A percentile compares a stretch with the other conserved stretches of the same genome.
phyloP scores from a whole-genome alignment of 495 filamentous ascomycete species.

The Xanthoparmelia taractica region DNA sequence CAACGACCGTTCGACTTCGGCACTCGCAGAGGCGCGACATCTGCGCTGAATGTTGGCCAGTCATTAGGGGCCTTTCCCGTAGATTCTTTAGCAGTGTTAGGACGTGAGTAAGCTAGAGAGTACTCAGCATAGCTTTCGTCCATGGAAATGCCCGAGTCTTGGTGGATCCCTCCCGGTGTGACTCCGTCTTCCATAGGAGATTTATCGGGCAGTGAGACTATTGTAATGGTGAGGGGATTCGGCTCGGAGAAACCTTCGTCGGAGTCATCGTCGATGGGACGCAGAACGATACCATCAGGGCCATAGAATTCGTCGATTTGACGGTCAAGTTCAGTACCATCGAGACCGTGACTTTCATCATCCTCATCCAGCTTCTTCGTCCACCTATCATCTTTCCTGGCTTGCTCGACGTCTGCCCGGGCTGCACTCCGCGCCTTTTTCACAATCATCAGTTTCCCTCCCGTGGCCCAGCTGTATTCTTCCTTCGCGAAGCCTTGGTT shows the following conservation, averaged over 20 bases:
- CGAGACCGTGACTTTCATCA: not conserved
- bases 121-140: not conserved
- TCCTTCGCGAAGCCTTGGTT: not conserved
- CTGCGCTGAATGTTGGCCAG: not conserved
- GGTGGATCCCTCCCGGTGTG: not conserved
- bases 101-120: not conserved
- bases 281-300: not conserved
- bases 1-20: not conserved
- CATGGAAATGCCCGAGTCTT: constrained; percentile 6
- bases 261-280: not conserved
- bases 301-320: constrained; percentile 4
- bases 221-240: not conserved
- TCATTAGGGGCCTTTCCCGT: not conserved
- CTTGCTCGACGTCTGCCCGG: not conserved
- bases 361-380: not conserved
- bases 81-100: not conserved
- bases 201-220: not conserved
- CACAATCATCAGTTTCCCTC: not conserved
- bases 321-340: not conserved
- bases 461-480: not conserved
- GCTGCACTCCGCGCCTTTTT: not conserved
- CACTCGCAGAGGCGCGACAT: not conserved
- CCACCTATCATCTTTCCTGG: not conserved
- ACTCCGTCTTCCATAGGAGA: not conserved
- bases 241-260: constrained; percentile 5